Percentiles rank a stretch among this genome's conserved stretches.
Conservation (phyloP, 225 moss, liverwort and hornwort species). For the Marchantia polymorpha region DNA sequence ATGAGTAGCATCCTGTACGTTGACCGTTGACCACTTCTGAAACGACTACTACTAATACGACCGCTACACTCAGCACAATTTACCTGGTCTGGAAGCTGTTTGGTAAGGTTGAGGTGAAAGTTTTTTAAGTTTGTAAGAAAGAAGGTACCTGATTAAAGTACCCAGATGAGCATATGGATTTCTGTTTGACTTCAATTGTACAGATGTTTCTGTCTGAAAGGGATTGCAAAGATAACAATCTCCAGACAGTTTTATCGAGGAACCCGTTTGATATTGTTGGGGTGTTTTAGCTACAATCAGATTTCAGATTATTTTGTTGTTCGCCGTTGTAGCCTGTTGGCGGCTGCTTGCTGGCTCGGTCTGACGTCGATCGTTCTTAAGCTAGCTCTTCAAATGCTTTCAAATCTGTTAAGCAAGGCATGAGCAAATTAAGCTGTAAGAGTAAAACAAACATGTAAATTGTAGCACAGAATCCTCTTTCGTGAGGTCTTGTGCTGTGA, state of each 20-base stretch:
- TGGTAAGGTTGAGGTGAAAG: background rate
- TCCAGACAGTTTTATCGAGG: background rate
- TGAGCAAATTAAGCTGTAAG: background rate
- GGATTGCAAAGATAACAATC: conserved; percentile 16
- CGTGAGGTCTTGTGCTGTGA: background rate
- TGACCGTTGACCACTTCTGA: background rate
- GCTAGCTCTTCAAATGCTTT: background rate
- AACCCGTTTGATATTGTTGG: background rate
- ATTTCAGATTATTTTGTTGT: background rate
- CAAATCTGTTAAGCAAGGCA: background rate
- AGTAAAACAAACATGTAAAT: background rate
- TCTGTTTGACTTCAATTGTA: background rate
- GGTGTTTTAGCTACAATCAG: background rate
- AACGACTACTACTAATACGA: background rate
- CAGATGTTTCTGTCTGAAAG: background rate
- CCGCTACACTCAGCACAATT: background rate
- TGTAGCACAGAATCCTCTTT: background rate
- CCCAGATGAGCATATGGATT: background rate
- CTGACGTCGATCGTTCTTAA: background rate
- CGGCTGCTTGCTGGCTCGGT: background rate
- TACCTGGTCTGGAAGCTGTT: background rate
- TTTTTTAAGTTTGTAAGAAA: background rate
- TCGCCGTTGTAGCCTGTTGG: background rate
- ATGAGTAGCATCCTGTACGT: conserved; percentile 1
- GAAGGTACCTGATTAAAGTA: background rate